Evolutionary conservation across 192 early-diverging fungal genomes (phyloP).

Genomic region (Coemansia sp.): DNA sequence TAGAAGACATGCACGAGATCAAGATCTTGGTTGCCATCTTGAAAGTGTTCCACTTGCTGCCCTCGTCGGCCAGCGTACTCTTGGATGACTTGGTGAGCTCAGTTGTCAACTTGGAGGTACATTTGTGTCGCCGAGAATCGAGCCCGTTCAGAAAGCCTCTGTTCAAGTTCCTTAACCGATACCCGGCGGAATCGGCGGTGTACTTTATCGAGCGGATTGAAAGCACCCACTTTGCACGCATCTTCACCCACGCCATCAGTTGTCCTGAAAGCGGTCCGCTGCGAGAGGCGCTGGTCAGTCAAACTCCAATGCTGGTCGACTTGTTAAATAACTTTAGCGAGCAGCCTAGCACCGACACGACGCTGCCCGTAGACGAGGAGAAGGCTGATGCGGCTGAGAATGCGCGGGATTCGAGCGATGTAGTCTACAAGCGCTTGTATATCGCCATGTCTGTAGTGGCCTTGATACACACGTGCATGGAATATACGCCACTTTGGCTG

Average conservation of each 20-base stretch:
- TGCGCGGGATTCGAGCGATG: background rate
- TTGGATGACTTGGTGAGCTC: conserved; percentile 88
- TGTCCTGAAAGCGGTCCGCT: conserved; percentile 50
- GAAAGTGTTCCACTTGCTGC: conserved; percentile 91
- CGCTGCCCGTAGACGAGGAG: conserved; percentile 30
- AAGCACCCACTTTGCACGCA: conserved; percentile 59
- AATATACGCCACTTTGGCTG: conserved; percentile 40
- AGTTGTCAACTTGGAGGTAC: conserved; percentile 83
- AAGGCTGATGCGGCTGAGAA: conserved; percentile 3
- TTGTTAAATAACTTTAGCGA: conserved; percentile 32
- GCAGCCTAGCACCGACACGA: background rate
- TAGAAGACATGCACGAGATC: conserved; percentile 92
- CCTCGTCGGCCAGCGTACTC: conserved; percentile 86
- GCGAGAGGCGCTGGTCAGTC: conserved; percentile 66
- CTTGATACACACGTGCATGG: conserved; percentile 28
- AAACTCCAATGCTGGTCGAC: conserved; percentile 59
- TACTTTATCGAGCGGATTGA: conserved; percentile 81
- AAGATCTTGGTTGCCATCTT: conserved; percentile 93
- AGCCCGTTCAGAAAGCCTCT: conserved; percentile 94
- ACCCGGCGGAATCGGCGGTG: conserved; percentile 78
- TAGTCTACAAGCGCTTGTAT: conserved; percentile 29
- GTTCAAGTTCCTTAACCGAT: conserved; percentile 89
- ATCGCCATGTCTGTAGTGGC: conserved; percentile 31
- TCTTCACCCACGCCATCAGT: conserved; percentile 64
- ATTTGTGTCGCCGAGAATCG: conserved; percentile 77